Conservation (phyloP, 2,329 filamentous ascomycete species). For the Sporothrix pseudoabietina region DNA sequence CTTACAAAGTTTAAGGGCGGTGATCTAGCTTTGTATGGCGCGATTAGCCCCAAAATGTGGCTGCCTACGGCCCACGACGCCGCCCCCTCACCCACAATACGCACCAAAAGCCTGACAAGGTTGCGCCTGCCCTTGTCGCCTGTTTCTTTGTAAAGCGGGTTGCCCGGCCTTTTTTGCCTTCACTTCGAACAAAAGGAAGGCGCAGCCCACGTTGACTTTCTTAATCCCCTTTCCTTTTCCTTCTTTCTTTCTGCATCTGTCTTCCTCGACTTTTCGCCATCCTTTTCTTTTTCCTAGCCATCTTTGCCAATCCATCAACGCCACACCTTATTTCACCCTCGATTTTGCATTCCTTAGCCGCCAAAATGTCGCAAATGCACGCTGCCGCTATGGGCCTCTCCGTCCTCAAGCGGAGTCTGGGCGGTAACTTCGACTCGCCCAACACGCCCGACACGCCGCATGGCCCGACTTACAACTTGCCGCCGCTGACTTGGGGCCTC, state of each 20-base stretch:
- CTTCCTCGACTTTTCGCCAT: not conserved
- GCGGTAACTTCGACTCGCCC: conserved; percentile 30
- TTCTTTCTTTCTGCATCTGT: not conserved
- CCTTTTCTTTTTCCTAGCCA: not conserved
- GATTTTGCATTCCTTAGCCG: not conserved
- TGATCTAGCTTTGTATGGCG: conserved; percentile 1
- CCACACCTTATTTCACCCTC: not conserved
- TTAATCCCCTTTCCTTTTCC: not conserved
- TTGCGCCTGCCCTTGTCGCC: not conserved
- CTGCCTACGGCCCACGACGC: conserved; percentile 16
- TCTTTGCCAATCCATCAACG: not conserved
- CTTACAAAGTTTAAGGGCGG: not conserved
- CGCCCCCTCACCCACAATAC: not conserved
- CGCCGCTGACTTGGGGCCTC: conserved; percentile 45
- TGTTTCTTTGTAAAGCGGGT: not conserved
- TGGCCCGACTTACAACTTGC: conserved; percentile 32
- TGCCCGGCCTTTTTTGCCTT: conserved; percentile 16
- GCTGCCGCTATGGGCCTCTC: conserved; percentile 26
- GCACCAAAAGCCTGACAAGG: not conserved
- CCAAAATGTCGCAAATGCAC: conserved; percentile 25
- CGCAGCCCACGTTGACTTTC: conserved; percentile 22
- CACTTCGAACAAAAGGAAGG: conserved; percentile 30
- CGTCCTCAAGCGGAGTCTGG: conserved; percentile 30
- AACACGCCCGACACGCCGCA: conserved; percentile 26
- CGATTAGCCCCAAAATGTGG: conserved; percentile 13